These are phyloP conservation scores for Hortiboletus campestris DNA, from an alignment of 768 basidiomycete species.

Conservation along the genomic window DNA sequence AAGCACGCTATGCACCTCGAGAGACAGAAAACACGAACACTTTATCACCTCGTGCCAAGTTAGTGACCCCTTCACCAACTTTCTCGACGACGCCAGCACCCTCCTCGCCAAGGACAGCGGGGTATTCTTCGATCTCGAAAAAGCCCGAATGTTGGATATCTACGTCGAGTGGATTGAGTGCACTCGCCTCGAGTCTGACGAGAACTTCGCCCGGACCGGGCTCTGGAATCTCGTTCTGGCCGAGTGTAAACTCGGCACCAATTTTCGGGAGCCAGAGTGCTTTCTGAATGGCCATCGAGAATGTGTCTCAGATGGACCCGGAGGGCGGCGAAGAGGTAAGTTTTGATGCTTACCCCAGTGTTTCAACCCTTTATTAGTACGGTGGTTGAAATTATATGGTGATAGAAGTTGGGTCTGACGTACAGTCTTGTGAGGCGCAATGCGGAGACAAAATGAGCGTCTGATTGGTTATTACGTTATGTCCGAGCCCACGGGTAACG, in stretches of 20 bases:
- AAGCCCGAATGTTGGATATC: not conserved
- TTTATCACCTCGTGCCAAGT: conserved; percentile 34
- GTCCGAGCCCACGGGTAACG: too few relatives aligned
- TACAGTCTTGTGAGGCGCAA: too few relatives aligned
- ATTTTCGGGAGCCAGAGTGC: conserved; percentile 16
- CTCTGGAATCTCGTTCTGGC: conserved; percentile 25
- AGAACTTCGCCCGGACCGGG: conserved; percentile 43
- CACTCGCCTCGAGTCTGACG: conserved; percentile 39
- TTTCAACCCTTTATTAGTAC: not conserved
- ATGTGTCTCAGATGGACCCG: too few relatives aligned
- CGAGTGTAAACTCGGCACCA: conserved; percentile 1
- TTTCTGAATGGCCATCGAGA: conserved; percentile 3
- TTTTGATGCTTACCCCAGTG: not conserved
- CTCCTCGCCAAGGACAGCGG: conserved; percentile 36
- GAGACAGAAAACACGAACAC: not conserved
- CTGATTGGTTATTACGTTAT: too few relatives aligned
- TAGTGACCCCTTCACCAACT: conserved; percentile 35
- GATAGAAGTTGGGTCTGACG: too few relatives aligned
- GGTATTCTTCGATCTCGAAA: conserved; percentile 31
- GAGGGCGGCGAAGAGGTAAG: not conserved
- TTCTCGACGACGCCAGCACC: conserved; percentile 36
- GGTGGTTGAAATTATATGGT: not conserved
- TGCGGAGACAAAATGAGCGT: not conserved
- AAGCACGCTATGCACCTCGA: not conserved
- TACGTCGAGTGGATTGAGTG: conserved; percentile 44